A percentile compares a stretch with the other conserved stretches of the same genome.
phyloP scores from a whole-genome alignment of 441 rosid genomes.

The Pelargonium myrrhifolium region DNA sequence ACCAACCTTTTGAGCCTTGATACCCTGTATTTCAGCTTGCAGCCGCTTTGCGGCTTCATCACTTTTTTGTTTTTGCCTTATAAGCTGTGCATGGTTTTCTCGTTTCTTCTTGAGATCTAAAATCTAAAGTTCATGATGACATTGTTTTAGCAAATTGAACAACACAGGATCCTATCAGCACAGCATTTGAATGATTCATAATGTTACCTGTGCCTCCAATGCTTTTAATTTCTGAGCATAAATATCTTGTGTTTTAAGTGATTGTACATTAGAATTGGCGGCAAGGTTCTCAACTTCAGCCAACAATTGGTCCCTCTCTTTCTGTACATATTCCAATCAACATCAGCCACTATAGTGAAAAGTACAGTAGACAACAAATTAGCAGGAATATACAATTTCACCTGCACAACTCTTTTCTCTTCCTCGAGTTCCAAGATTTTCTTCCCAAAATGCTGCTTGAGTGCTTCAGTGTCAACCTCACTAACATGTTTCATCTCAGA shows the following conservation, averaged over 20 bases:
- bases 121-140: slow-evolving; percentile 28
- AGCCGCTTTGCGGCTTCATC: slow-evolving; percentile 60
- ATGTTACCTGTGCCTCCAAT: slow-evolving; percentile 57
- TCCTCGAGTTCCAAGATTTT: slow-evolving; percentile 64
- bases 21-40: slow-evolving; percentile 57
- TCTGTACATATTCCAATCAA: slow-evolving; percentile 29
- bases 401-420: slow-evolving; percentile 62
- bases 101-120: slow-evolving; percentile 57
- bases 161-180: slow-evolving; percentile 9
- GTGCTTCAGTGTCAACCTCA: slow-evolving; percentile 41
- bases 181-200: slow-evolving; percentile 7
- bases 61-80: slow-evolving; percentile 60
- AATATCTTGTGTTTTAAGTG: slow-evolving; percentile 38
- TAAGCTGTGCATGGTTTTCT: slow-evolving; percentile 52
- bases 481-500: slow-evolving; percentile 53
- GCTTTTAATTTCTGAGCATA: slow-evolving; percentile 51
- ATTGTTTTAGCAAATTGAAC: slow-evolving; percentile 9
- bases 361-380: slow-evolving; percentile 12
- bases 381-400: slow-evolving; percentile 19
- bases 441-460: slow-evolving; percentile 57
- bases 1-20: slow-evolving; percentile 58
- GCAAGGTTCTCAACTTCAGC: slow-evolving; percentile 52
- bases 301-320: slow-evolving; percentile 51
- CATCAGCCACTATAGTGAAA: slow-evolving; percentile 12
- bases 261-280: slow-evolving; percentile 49